Conservation (phyloP, 805 yeast species). For the Pichia scutulata region DNA sequence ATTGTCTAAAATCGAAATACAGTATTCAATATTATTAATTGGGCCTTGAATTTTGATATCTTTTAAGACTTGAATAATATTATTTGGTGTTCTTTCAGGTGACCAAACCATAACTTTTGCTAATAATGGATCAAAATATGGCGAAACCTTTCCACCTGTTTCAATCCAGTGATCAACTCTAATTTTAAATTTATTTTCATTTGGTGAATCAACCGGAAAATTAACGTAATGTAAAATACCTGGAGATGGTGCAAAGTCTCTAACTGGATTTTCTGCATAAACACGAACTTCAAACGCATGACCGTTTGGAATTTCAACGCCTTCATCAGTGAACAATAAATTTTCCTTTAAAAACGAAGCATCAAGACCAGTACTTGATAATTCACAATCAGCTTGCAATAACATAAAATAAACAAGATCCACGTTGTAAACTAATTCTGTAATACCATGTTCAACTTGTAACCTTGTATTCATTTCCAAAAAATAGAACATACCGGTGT, state of each 20-base stretch:
- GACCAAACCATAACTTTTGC: conserved; percentile 26
- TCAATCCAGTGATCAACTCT: conserved; percentile 25
- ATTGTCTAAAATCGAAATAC: conserved; percentile 15
- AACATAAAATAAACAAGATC: conserved; percentile 23
- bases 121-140: conserved; percentile 26
- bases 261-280: conserved; percentile 24
- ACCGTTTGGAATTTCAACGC: conserved; percentile 19
- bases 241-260: conserved; percentile 24
- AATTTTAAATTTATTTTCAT: conserved; percentile 4
- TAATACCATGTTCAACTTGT: conserved; percentile 27
- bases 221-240: conserved; percentile 21
- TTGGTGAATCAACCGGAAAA: conserved; percentile 7
- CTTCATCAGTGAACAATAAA: conserved; percentile 10
- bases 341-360: conserved; percentile 7
- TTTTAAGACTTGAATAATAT: conserved; percentile 18
- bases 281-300: conserved; percentile 25
- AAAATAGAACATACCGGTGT: conserved; percentile 19
- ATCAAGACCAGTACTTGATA: conserved; percentile 17
- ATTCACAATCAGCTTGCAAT: conserved; percentile 22
- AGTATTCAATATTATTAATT: conserved; percentile 22
- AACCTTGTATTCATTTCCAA: conserved; percentile 26
- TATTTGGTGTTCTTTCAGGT: conserved; percentile 16
- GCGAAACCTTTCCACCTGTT: conserved; percentile 23
- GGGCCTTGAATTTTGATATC: conserved; percentile 22
- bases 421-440: conserved; percentile 21